phyloP scores from a whole-genome alignment of 257 asterid genomes.

The Solanum chilense region DNA sequence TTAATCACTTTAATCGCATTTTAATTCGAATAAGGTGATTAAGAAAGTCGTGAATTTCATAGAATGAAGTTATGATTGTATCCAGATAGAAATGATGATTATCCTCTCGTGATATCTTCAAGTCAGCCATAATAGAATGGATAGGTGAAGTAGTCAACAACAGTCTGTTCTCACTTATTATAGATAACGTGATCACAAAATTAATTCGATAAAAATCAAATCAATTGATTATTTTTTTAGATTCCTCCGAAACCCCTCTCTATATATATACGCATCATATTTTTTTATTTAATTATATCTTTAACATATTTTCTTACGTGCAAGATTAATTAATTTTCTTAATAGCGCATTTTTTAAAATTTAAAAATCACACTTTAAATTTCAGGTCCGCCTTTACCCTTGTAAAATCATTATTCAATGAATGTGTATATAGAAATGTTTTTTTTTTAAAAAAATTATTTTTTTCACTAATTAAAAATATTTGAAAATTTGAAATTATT shows the following conservation, averaged over 20 bases:
- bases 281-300: background rate
- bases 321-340: background rate
- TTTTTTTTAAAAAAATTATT: too few relatives aligned
- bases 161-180: background rate
- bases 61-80: background rate
- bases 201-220: too few relatives aligned
- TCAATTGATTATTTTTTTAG: too few relatives aligned
- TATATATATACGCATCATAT: background rate
- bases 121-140: background rate
- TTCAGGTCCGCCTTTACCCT: background rate
- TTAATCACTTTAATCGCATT: background rate
- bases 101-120: background rate
- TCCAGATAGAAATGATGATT: background rate
- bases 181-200: background rate
- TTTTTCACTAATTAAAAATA: background rate
- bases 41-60: background rate
- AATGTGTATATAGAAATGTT: background rate
- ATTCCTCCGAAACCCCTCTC: too few relatives aligned
- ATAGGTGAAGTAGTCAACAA: background rate
- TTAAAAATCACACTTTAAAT: background rate
- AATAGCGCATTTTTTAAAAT: background rate
- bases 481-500: background rate
- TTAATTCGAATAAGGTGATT: background rate
- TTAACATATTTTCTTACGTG: too few relatives aligned
- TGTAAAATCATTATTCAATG: background rate